Evolutionary conservation across 2,329 filamentous ascomycete genomes (phyloP), one percentile per base, ranked within the genome.

Genomic region (Pestalotiopsis sp.): DNA sequence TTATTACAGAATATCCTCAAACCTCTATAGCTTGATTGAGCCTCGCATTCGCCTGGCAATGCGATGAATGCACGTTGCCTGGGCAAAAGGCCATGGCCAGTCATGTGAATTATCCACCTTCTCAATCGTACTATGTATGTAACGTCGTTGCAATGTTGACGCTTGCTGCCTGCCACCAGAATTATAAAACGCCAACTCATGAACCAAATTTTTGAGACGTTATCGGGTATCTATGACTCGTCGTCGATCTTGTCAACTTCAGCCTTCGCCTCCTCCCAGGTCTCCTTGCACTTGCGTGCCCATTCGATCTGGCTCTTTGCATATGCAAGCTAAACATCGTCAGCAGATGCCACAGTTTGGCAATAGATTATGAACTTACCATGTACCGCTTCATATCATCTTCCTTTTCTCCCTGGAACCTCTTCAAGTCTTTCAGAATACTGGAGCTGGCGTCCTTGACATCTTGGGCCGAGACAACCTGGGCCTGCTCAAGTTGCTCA

Each of bases 331-430:
- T 97, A 74, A 36, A 17, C 64, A 20, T n/a, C 39, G 57, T 27
- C n/a, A 67, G 66, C 64, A 71, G 65, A 23, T 23, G 17, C 14
- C 5, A 20, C 20, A 52, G 4, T 3, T 20, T 12, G 17, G 13
- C 13, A 57, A 17, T 65, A 20, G 3, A 12, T 41, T 12, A 27
- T 12, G 36, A 23, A 82, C 92, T 83, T 84, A 98, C 96, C 96
- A 99, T 99, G 79, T 98, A 98, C 71, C 93, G 90, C 77, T 91
- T 91, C 76, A 99, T 80, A 79, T 99, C 96, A 64, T 95, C 94
- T 81, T 99, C 97, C 81, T 99, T 99, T 81, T 98, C 95, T 69
- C 86, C 86, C 81, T 99, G 97, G 81, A 99, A 99, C 70, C 96
- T 87, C 83, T 94, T 94, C 69, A 99, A 83, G 78, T 99, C 96